Conservation (phyloP, 495 filamentous ascomycete genomes). For the Penicillium coffeae region DNA sequence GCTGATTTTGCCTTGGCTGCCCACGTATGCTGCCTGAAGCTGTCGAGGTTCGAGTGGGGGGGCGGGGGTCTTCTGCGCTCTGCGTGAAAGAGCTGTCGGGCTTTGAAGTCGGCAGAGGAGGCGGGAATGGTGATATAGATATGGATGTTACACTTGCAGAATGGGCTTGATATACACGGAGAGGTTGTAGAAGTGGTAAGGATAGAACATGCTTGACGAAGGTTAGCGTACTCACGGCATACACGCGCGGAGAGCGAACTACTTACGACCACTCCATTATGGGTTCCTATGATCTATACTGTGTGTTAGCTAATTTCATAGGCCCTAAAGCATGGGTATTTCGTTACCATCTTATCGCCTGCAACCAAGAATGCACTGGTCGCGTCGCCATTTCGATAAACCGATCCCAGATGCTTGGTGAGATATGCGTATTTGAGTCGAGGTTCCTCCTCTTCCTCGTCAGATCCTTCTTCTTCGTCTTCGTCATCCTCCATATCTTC, state of each 20-base stretch:
- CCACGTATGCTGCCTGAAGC: conserved; percentile 48
- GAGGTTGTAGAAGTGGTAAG: conserved; percentile 69
- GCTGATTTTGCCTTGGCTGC: conserved; percentile 41
- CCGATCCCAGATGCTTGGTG: conserved; percentile 69
- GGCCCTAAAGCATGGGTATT: not conserved
- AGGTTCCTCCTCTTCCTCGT: conserved; percentile 93
- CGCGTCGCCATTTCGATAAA: conserved; percentile 93
- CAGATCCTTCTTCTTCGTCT: conserved; percentile 58
- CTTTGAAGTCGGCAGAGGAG: conserved; percentile 60
- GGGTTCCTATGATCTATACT: conserved; percentile 80
- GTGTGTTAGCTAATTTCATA: conserved; percentile 9
- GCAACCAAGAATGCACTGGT: conserved; percentile 85
- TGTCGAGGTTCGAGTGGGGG: conserved; percentile 43
- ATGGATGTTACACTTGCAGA: conserved; percentile 83
- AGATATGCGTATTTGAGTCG: conserved; percentile 86
- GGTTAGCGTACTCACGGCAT: conserved; percentile 15
- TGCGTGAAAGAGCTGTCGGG: conserved; percentile 47
- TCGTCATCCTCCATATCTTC: conserved; percentile 31
- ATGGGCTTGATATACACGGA: conserved; percentile 87
- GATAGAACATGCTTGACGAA: conserved; percentile 72
- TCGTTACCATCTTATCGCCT: conserved; percentile 89
- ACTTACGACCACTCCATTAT: conserved; percentile 94
- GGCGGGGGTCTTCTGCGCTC: conserved; percentile 42
- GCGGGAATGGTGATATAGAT: conserved; percentile 87
- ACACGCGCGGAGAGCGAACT: not conserved